Conservation (phyloP, 2,329 filamentous ascomycete genomes). For the Cytospora mali region DNA sequence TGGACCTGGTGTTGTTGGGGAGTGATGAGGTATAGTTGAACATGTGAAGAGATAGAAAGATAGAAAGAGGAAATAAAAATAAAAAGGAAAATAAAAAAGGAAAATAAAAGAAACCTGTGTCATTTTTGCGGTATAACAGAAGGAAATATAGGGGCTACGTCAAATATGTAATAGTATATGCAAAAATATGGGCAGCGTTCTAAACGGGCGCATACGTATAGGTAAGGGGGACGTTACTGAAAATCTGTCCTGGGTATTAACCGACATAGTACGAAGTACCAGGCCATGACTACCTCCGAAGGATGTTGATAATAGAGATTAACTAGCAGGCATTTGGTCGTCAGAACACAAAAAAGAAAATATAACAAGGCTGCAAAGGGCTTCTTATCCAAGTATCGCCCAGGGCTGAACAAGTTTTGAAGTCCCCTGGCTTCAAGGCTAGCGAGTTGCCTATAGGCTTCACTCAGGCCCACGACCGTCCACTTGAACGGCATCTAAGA, state of each 20-base stretch:
- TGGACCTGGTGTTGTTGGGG: neutral
- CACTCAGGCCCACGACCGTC: neutral
- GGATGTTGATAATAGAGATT: neutral
- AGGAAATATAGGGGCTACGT: too few species aligned
- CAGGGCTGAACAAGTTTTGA: too few species aligned
- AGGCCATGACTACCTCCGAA: neutral
- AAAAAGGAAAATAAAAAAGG: too few species aligned
- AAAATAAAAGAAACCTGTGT: neutral
- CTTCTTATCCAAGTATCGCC: too few species aligned
- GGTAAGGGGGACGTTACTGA: neutral
- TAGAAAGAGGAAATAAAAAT: neutral
- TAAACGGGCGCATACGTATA: neutral
- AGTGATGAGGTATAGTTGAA: neutral
- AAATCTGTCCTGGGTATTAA: neutral
- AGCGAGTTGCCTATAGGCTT: too few species aligned
- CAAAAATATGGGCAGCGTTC: neutral
- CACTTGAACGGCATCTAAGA: neutral
- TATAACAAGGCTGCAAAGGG: too few species aligned
- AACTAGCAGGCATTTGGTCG: neutral
- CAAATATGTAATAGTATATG: neutral
- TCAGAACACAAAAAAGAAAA: too few species aligned
- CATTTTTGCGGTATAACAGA: neutral
- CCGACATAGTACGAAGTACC: neutral
- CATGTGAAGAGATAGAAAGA: neutral
- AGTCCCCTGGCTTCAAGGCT: too few species aligned